These are phyloP conservation scores for Camptophora hylomeconis DNA, from an alignment of 2,329 filamentous ascomycete genomes.

Conservation along the genomic window DNA sequence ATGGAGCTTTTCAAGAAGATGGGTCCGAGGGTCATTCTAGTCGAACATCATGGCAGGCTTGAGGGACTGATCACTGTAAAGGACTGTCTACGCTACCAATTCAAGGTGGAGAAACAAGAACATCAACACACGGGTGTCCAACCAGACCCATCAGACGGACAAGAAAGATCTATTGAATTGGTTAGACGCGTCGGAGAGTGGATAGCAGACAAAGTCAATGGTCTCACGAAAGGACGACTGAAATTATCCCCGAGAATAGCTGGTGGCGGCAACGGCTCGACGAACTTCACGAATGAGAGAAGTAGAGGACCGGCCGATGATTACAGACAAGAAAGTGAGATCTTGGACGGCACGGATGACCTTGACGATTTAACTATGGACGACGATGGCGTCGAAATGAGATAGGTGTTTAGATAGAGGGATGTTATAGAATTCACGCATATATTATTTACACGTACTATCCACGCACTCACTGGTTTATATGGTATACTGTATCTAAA, in stretches of 20 bases:
- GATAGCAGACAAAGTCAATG: constrained; percentile 44
- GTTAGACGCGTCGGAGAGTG: constrained; percentile 43
- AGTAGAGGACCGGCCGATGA: constrained; percentile 12
- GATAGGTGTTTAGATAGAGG: too few species aligned
- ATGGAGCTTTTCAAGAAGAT: constrained; percentile 99
- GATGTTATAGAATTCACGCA: too few species aligned
- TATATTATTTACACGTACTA: too few species aligned
- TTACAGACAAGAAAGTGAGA: constrained; percentile 17
- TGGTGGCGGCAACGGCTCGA: constrained; percentile 8
- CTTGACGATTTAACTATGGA: too few species aligned
- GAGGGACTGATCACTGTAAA: constrained; percentile 87
- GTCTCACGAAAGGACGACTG: constrained; percentile 44
- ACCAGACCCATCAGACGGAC: constrained; percentile 41
- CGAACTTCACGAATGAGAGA: constrained; percentile 12
- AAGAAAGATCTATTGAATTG: constrained; percentile 53
- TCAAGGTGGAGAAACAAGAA: constrained; percentile 83
- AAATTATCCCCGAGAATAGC: constrained; percentile 26
- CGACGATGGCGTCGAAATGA: too few species aligned
- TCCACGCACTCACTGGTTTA: too few species aligned
- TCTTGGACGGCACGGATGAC: constrained; percentile 18
- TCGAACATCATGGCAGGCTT: constrained; percentile 77
- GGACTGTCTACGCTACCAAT: constrained; percentile 93
- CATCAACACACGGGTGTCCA: constrained; percentile 37
- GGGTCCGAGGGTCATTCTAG: constrained; percentile 80
- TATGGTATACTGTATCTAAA: too few species aligned